A percentile compares a stretch with the other conserved stretches of the same genome.
These are phyloP conservation scores for Vicia villosa DNA, from an alignment of 306 rosid genomes.

Conservation along the genomic window DNA sequence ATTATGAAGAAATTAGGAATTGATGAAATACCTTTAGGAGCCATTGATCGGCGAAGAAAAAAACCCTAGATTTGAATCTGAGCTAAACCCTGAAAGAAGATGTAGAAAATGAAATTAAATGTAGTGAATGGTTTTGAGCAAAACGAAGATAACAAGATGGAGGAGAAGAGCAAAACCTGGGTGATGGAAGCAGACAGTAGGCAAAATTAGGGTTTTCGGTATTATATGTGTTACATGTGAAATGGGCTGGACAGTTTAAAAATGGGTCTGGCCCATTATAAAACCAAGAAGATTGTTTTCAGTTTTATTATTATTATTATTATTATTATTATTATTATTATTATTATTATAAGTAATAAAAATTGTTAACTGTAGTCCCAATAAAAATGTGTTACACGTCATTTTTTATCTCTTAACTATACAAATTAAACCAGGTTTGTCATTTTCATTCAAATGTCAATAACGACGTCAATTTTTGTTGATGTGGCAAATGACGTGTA, in stretches of 20 bases:
- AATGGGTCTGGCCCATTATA: constrained; percentile 13
- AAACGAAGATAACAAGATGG: not conserved
- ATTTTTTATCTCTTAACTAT: too few relatives aligned
- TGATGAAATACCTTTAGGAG: constrained; percentile 59
- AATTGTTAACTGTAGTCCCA: too few relatives aligned
- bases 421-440: too few relatives aligned
- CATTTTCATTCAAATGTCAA: too few relatives aligned
- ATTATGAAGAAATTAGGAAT: not conserved
- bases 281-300: not conserved
- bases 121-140: not conserved
- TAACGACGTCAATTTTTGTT: too few relatives aligned
- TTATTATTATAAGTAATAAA: too few relatives aligned
- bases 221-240: not conserved
- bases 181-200: not conserved
- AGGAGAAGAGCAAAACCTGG: constrained; percentile 29
- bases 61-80: constrained; percentile 25
- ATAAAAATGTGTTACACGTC: too few relatives aligned
- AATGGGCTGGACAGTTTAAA: not conserved
- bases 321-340: too few relatives aligned
- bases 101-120: not conserved
- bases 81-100: constrained; percentile 20
- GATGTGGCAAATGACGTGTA: too few relatives aligned
- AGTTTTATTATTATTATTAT: too few relatives aligned
- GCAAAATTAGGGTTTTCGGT: constrained; percentile 39
- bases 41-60: constrained; percentile 49